phyloP scores from a whole-genome alignment of 805 yeast genomes.

The Candida taoyuanica region DNA sequence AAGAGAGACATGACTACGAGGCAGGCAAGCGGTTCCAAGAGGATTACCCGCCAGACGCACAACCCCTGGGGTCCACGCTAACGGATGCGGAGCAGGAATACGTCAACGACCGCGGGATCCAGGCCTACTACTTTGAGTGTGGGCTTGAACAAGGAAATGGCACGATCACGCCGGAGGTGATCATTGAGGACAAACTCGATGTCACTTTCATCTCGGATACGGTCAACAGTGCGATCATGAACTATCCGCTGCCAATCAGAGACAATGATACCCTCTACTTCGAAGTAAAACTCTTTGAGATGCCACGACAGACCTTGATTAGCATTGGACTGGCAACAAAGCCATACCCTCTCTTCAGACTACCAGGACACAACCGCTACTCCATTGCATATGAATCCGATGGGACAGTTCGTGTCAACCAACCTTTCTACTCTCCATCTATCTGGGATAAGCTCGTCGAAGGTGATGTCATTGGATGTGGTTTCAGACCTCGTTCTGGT shows the following conservation, averaged over 20 bases:
- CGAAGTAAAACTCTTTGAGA: slow-evolving; percentile 64
- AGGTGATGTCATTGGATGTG: slow-evolving; percentile 93
- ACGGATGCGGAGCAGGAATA: slow-evolving; percentile 84
- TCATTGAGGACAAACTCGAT: slow-evolving; percentile 63
- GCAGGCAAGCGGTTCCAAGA: slow-evolving; percentile 35
- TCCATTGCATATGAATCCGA: slow-evolving; percentile 85
- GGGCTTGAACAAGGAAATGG: slow-evolving; percentile 31
- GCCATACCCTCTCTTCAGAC: slow-evolving; percentile 90
- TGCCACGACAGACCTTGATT: slow-evolving; percentile 45
- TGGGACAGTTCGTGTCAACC: slow-evolving; percentile 76
- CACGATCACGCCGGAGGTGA: slow-evolving; percentile 40
- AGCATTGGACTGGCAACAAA: slow-evolving; percentile 78
- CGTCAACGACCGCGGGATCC: slow-evolving; percentile 76
- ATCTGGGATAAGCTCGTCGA: slow-evolving; percentile 42
- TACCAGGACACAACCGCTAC: slow-evolving; percentile 87
- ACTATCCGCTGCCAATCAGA: slow-evolving; percentile 44
- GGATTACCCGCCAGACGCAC: slow-evolving; percentile 40
- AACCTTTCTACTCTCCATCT: slow-evolving; percentile 49
- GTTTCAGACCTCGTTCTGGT: slow-evolving; percentile 77
- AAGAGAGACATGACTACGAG: slow-evolving; percentile 37
- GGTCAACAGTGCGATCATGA: slow-evolving; percentile 25
- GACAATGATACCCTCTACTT: slow-evolving; percentile 24
- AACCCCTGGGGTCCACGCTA: slow-evolving; percentile 34
- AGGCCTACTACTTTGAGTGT: slow-evolving; percentile 37
- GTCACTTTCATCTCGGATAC: slow-evolving; percentile 30